These are phyloP conservation scores for sunflower (Helianthus annuus) DNA, from an alignment of 129 eudicot genomes.

Conservation along the genomic window HanXRQr2.0-SUNRISE NC_035442.2:158097421-158097920, in stretches of 20 bases:
- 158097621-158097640: constrained; percentile 56
- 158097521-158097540: constrained; percentile 73
- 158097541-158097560: constrained; percentile 36
- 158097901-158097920: constrained; percentile 22
- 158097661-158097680: constrained; percentile 42
- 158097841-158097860: constrained; percentile 8
- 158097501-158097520: constrained; percentile 79
- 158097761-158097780: constrained; percentile 73
- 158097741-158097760: constrained; percentile 52
- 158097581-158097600: constrained; percentile 17
- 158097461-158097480: constrained; percentile 63
- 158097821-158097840: constrained; percentile 76
- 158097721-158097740: constrained; percentile 65
- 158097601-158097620: constrained; percentile 30
- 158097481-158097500: constrained; percentile 67
- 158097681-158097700: constrained; percentile 50
- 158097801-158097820: constrained; percentile 71
- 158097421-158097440: constrained; percentile 46
- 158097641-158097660: constrained; percentile 42
- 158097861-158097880: background rate
- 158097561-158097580: constrained; percentile 31
- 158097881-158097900: constrained; percentile 30
- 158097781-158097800: constrained; percentile 44
- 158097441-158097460: constrained; percentile 51
- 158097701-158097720: constrained; percentile 59